Evolutionary conservation across 192 early-diverging fungal species (phyloP), one percentile per base, ranked within the genome.

Genomic region (Backusella sp.): DNA sequence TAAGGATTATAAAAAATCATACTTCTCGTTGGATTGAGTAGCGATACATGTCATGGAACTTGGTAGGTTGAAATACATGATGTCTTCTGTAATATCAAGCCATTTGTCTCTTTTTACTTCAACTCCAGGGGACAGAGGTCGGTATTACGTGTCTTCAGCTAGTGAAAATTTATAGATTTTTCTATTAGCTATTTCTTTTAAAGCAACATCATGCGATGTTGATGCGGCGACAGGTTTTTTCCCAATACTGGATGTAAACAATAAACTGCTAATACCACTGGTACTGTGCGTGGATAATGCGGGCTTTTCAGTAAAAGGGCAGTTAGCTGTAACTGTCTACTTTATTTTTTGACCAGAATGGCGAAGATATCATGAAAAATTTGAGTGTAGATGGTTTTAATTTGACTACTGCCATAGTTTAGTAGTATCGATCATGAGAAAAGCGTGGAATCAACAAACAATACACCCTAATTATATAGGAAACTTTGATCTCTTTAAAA

Each of bases 81-180:
- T 23, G n/a, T 76, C 75, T 21, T 76, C 65, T 42, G 23, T 42
- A 19, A 53, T 41, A 6, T 53, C 75, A 12, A 76, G 17, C 75
- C 75, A 76, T 35, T 76, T 46, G 17, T 76, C 75, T n/a, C 35
- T 42, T 11, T 76, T 76, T 34, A 30, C 53, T 37, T 75, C 49
- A 15, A 73, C 69, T 28, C 65, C 19, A 1, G 76, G 76, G 28
- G 76, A 82, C 11, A 76, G 80, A 35, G 70, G 76, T 42, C 72
- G 49, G 21, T 82, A 82, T 9, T 69, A 34, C 34, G 76, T 76
- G n/a, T 73, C 74, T 35, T 81, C 73, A 53, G 78, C 66, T 7
- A 74, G 78, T 17, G 76, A 82, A 26, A 82, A n/a, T 37, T 82
- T 74, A 46, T 75, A 82, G 11, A 82, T 49, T 62, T 82, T 69